Base-by-base conservation (phyloP, 805 yeast species). In the Pichia thaimueangensis region DNA sequence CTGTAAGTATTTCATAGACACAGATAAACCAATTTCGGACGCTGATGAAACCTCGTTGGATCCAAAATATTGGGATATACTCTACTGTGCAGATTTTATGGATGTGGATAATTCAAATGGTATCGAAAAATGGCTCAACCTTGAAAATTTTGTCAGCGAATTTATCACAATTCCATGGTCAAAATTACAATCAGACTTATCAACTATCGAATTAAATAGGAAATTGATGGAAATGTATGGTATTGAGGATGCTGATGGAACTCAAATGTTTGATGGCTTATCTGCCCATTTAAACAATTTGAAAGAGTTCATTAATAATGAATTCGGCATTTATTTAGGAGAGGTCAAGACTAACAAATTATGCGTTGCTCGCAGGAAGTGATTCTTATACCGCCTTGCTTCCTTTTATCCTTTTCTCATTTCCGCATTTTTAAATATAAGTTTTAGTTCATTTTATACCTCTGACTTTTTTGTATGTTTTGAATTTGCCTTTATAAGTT, bases 1-100 rank as follows among this genome's bases (percentile, higher is more conserved):
- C 7, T 89, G 97, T 63, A 80, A 82, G 47, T 88, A 73, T 53
- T 74, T 76, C 43, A 64, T 89, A 32, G 97, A 89, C 60, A 70
- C 81, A 32, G 62, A 70, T 35, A 67, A 69, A 43, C 68, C 73
- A 2, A 71, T 66, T 16, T 75, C 73, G 20, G 84, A 77, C 47
- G 29, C 44, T 6, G 45, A 44, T 20, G 39, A 41, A 17, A 42
- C 27, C 9, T 23, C 55, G 46, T 25, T 63, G 57, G 47, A 47
- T 36, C 33, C 44, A 3, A 32, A 49, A 9, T 62, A 57, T 1
- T 83, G 87, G 88, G 60, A 68, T 11, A 41, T 67, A 5, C 25
- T 79, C 0, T 47, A 55, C 20, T 79, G 86, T 55, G 58, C 63
- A 12, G 62, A 69, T 15, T 68, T 82, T 33, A 69, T 82, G 11